These are phyloP conservation scores for Symmetrospora coprosmae DNA, from an alignment of 768 basidiomycete genomes.

Conservation along the genomic window DNA sequence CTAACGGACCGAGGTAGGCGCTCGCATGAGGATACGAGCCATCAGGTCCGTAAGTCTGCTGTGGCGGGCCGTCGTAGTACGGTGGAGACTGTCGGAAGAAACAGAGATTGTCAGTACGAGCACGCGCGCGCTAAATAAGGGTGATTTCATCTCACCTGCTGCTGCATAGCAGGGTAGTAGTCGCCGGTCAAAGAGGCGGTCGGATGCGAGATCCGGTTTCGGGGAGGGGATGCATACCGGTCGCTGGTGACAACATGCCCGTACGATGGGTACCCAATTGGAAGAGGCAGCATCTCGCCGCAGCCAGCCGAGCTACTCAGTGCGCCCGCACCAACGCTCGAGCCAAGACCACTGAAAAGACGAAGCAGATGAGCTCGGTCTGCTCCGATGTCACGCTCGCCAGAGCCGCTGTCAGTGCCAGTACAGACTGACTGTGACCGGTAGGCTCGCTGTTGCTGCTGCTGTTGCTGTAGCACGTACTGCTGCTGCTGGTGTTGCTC, in stretches of 20 bases:
- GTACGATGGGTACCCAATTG: not conserved
- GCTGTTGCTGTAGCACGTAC: not conserved
- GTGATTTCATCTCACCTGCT: too few relatives aligned
- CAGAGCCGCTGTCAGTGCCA: not conserved
- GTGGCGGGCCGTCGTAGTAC: too few relatives aligned
- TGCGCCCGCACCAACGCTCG: too few relatives aligned
- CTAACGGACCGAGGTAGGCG: too few relatives aligned
- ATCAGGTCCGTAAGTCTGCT: too few relatives aligned
- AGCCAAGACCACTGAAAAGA: conserved; percentile 19
- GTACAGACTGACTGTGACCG: not conserved
- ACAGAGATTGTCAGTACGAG: too few relatives aligned
- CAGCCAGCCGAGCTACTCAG: not conserved
- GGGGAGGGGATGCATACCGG: not conserved
- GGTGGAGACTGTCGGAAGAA: too few relatives aligned
- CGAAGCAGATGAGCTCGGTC: conserved; percentile 20
- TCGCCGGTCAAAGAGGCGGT: not conserved
- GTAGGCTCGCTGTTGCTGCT: not conserved
- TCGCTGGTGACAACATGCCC: not conserved
- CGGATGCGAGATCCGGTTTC: not conserved
- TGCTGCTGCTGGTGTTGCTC: too few relatives aligned
- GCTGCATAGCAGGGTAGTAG: not conserved
- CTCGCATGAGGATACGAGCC: too few relatives aligned
- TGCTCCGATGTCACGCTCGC: not conserved
- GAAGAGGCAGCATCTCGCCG: not conserved
- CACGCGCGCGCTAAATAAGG: too few relatives aligned